phyloP scores from a whole-genome alignment of 2,329 filamentous ascomycete genomes.

The Penicillium sp. region DNA sequence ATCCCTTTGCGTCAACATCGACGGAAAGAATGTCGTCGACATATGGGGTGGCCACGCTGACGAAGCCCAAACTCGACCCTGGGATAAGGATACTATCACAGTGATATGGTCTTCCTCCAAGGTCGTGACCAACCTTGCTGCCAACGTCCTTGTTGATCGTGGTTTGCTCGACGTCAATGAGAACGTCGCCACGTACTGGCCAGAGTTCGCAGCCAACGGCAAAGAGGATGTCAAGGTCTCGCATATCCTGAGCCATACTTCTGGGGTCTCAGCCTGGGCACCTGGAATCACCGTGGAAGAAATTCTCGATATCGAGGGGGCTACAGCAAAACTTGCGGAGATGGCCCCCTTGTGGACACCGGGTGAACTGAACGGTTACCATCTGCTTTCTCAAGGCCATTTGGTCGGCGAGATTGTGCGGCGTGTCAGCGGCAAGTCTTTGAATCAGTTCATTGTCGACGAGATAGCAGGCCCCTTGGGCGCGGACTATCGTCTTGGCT shows the following conservation, averaged over 20 bases:
- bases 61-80: conserved; percentile 39
- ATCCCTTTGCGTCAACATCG: conserved; percentile 51
- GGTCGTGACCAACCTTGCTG: conserved; percentile 34
- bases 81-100: conserved; percentile 45
- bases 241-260: conserved; percentile 33
- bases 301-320: conserved; percentile 38
- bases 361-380: conserved; percentile 50
- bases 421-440: conserved; percentile 48
- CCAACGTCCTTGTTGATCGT: conserved; percentile 35
- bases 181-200: conserved; percentile 41
- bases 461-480: conserved; percentile 51
- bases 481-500: conserved; percentile 57
- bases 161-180: conserved; percentile 35
- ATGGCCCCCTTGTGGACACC: conserved; percentile 52
- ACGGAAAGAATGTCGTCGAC: conserved; percentile 57
- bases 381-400: conserved; percentile 46
- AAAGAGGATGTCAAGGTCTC: conserved; percentile 38
- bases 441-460: conserved; percentile 53
- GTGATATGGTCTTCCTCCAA: conserved; percentile 39
- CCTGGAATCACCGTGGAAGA: conserved; percentile 38
- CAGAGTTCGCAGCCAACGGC: conserved; percentile 41
- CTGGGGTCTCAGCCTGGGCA: conserved; percentile 37
- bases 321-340: conserved; percentile 41
- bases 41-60: conserved; percentile 46
- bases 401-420: conserved; percentile 54